phyloP scores from a whole-genome alignment of 305 asterid genomes.

The Petunia hybrid region DNA sequence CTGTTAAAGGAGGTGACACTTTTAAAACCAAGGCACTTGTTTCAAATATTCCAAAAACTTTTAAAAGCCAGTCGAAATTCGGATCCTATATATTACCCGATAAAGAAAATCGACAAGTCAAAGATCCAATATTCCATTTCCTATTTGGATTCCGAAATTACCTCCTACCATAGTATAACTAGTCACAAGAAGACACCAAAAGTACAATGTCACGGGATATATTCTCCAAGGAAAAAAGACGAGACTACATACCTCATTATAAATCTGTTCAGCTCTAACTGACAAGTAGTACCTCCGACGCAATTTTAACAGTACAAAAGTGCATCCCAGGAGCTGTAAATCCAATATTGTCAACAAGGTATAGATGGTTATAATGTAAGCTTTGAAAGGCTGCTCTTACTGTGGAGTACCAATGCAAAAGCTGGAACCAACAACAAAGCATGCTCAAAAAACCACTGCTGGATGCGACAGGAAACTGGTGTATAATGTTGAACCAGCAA shows the following conservation, averaged over 20 bases:
- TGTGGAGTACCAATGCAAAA: slow-evolving; percentile 72
- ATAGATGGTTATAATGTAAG: slow-evolving; percentile 48
- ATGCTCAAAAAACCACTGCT: slow-evolving; percentile 68
- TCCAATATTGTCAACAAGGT: slow-evolving; percentile 63
- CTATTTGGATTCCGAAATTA: too few species aligned
- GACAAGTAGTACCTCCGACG: slow-evolving; percentile 58
- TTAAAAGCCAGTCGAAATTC: too few species aligned
- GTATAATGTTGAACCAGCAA: slow-evolving; percentile 63
- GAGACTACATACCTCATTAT: slow-evolving; percentile 60
- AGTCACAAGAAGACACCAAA: slow-evolving; percentile 16
- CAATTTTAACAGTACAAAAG: slow-evolving; percentile 53
- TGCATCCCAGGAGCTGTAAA: slow-evolving; percentile 82
- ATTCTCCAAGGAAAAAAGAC: slow-evolving; percentile 27
- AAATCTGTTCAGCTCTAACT: slow-evolving; percentile 77
- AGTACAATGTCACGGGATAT: slow-evolving; percentile 14
- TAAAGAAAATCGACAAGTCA: too few species aligned
- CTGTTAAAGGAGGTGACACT: not conserved
- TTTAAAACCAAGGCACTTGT: too few species aligned
- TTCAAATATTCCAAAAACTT: too few species aligned
- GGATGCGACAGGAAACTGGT: slow-evolving; percentile 67
- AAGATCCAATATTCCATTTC: too few species aligned
- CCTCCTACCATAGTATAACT: not conserved
- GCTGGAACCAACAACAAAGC: slow-evolving; percentile 66
- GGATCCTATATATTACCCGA: too few species aligned
- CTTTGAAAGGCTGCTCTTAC: slow-evolving; percentile 51